A percentile compares a stretch with the other conserved stretches of the same genome.
phyloP scores from a whole-genome alignment of 1,139 yeast genomes.

The Meyerozyma athensensis region DNA sequence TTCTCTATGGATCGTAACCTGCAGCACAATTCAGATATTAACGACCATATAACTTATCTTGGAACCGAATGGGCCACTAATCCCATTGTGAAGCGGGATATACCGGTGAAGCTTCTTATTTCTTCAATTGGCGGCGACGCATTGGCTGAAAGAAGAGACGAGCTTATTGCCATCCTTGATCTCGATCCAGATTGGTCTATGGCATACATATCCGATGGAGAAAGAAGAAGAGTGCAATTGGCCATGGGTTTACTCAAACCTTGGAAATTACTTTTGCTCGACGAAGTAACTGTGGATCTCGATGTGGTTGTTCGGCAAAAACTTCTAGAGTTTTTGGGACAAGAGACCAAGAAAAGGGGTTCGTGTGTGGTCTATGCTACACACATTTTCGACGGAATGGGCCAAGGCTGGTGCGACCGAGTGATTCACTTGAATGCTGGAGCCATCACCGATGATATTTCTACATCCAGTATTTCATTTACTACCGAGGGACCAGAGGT shows the following conservation, averaged over 20 bases:
- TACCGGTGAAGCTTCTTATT: slow-evolving; percentile 74
- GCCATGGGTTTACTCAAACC: slow-evolving; percentile 92
- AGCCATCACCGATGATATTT: slow-evolving; percentile 24
- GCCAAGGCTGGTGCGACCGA: slow-evolving; percentile 76
- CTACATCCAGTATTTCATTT: slow-evolving; percentile 27
- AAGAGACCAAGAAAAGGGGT: slow-evolving; percentile 62
- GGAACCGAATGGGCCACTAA: slow-evolving; percentile 99
- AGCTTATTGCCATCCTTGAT: slow-evolving; percentile 69
- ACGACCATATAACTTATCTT: slow-evolving; percentile 59
- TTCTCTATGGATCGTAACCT: slow-evolving; percentile 45
- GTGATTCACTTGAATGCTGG: slow-evolving; percentile 81
- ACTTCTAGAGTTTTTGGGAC: slow-evolving; percentile 60
- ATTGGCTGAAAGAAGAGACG: slow-evolving; percentile 71
- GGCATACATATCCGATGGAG: slow-evolving; percentile 92
- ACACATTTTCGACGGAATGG: slow-evolving; percentile 92
- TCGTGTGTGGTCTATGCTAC: slow-evolving; percentile 88
- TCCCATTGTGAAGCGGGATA: slow-evolving; percentile 84
- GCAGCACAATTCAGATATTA: slow-evolving; percentile 41
- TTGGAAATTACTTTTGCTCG: slow-evolving; percentile 78
- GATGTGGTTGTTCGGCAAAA: slow-evolving; percentile 87
- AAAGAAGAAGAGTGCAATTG: slow-evolving; percentile 86
- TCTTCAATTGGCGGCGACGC: slow-evolving; percentile 80
- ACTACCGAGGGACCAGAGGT: slow-evolving; percentile 11
- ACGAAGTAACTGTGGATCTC: slow-evolving; percentile 93
- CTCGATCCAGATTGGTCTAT: slow-evolving; percentile 88